Base-by-base conservation (phyloP, 2,329 filamentous ascomycete species). In the Aspergillus candidus region DNA sequence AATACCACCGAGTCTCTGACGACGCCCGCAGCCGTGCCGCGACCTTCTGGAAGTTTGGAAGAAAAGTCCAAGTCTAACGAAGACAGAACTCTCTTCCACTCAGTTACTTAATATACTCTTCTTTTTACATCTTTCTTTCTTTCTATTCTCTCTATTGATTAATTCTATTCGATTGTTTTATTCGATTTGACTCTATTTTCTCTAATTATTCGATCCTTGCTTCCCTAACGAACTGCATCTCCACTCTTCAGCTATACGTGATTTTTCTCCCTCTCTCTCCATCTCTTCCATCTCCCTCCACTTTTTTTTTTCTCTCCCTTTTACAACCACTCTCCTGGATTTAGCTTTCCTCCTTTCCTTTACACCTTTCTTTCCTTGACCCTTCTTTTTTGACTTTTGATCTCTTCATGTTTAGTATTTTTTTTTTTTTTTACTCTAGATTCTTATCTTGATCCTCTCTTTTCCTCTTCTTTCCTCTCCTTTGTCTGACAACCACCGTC, bases 31-130 rank as follows among this genome's bases (percentile, higher is more conserved):
- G 49, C 48, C 39, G 48, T 51, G 47, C 43, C 45, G 43, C 47
- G 47, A 54, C 44, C 50, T 56, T 56, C 56, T 54, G 51, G 48
- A 53, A 55, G 53, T 43, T 49, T 50, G 43, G 44, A 39, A 53
- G 49, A 50, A 49, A 40, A 32, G 31, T 12, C 37, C 35, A 15
- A 15, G 15, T 35, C 40, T 38, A 43, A 36, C 44, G 38, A 44
- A 46, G 38, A 30, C 41, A 34, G 36, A 40, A 44, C 35, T 38
- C 35, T 38, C 6, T 17, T 17, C 18, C 3, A 18, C 18, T 18
- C 18, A 5, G 4, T 18, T 18, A 18, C 18, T 18, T 18, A 18
- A 3, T 6, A 17, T 36, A 12, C 8, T 36, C n/a, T 8, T 36
- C 15, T 7, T 36, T 4, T 4, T 17, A 15, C 10, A n/a, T 3